Conservation (phyloP, 495 filamentous ascomycete species). For the Hapsidospora chrysogenum region DNA sequence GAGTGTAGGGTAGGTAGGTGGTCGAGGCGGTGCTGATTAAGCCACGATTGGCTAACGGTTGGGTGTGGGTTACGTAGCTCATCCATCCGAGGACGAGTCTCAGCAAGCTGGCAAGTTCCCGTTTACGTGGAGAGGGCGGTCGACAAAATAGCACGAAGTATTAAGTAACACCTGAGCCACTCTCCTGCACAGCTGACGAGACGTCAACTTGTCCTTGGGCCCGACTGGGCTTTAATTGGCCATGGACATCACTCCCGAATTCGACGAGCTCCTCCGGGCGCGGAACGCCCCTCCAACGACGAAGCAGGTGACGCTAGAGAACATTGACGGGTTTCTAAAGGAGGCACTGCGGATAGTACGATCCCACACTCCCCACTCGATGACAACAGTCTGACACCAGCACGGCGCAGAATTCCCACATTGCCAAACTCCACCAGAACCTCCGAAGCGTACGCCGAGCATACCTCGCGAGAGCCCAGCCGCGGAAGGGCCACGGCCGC, state of each 20-base stretch:
- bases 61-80: too few relatives aligned
- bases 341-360: constrained; percentile 88
- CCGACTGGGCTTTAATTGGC: too few relatives aligned
- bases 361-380: constrained; percentile 5
- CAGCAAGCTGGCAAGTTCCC: too few relatives aligned
- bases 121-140: too few relatives aligned
- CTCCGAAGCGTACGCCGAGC: constrained; percentile 71
- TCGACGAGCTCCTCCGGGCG: constrained; percentile 49
- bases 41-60: too few relatives aligned
- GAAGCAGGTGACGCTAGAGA: constrained; percentile 12
- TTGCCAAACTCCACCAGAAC: constrained; percentile 55
- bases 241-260: constrained; percentile 33
- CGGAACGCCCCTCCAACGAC: constrained; percentile 23
- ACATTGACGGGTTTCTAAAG: constrained; percentile 77
- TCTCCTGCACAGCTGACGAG: too few relatives aligned
- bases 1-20: too few relatives aligned
- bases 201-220: too few relatives aligned
- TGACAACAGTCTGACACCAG: background rate
- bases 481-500: constrained; percentile 26
- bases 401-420: constrained; percentile 58
- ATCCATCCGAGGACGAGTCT: too few relatives aligned
- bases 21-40: too few relatives aligned
- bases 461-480: constrained; percentile 65
- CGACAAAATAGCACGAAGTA: too few relatives aligned
- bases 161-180: too few relatives aligned